Conservation (phyloP, 176 grass and related monocot species). For the Stipa capillata region DNA sequence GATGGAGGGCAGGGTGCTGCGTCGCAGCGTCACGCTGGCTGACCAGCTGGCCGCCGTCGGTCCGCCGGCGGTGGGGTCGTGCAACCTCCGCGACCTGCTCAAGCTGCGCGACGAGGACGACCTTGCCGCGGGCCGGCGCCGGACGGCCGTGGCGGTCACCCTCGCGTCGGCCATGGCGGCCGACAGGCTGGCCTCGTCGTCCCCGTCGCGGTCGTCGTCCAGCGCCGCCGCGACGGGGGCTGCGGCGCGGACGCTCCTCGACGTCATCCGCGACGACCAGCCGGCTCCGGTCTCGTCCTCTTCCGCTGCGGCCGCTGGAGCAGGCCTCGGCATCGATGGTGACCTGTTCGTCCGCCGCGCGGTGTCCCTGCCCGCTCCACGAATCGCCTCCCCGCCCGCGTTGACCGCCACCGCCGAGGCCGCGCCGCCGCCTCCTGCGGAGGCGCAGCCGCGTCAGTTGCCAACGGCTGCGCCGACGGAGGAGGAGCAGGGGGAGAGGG, state of each 20-base stretch:
- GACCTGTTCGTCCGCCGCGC: slow-evolving; percentile 27
- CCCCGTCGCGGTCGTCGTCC: slow-evolving; percentile 1
- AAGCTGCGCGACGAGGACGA: slow-evolving; percentile 51
- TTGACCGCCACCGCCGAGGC: not conserved
- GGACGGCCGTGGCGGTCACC: slow-evolving; percentile 37
- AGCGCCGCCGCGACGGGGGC: not conserved
- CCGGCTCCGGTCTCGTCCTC: not conserved
- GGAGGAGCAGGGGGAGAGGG: slow-evolving; percentile 37
- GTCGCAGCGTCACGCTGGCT: slow-evolving; percentile 70
- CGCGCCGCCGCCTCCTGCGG: not conserved
- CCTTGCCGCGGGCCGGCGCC: slow-evolving; percentile 24
- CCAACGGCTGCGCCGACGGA: not conserved
- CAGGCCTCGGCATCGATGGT: not conserved
- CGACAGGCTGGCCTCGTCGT: slow-evolving; percentile 15
- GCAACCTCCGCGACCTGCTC: slow-evolving; percentile 59
- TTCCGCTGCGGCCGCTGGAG: not conserved
- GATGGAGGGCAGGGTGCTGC: slow-evolving; percentile 57
- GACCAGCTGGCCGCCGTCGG: slow-evolving; percentile 68
- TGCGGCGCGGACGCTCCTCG: slow-evolving; percentile 22
- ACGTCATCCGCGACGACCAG: slow-evolving; percentile 56
- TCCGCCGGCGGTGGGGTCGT: slow-evolving; percentile 13
- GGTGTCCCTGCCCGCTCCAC: not conserved
- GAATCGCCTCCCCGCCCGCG: not conserved
- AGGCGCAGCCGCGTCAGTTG: not conserved
- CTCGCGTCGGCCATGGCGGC: slow-evolving; percentile 31